Evolutionary conservation across 2,329 filamentous ascomycete species (phyloP).

Genomic region (Penicillium concentricum): DNA sequence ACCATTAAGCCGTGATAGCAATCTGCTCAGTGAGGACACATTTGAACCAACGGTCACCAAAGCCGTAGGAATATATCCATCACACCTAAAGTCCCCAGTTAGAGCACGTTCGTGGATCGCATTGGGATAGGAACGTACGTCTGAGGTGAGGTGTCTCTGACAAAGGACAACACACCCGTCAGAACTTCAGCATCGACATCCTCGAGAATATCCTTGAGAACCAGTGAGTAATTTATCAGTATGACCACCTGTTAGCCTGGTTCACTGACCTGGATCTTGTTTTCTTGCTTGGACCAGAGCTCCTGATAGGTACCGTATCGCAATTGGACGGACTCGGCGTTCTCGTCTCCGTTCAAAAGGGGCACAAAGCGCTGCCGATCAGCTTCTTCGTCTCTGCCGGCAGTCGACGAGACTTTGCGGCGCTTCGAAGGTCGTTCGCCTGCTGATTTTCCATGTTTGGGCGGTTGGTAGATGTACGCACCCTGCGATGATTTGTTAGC

Average conservation of each 20-base stretch:
- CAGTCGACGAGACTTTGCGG: constrained; percentile 52
- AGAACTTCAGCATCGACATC: constrained; percentile 43
- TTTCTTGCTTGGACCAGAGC: constrained; percentile 41
- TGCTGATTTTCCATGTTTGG: constrained; percentile 38
- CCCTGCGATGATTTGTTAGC: constrained; percentile 46
- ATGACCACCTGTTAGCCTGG: background rate
- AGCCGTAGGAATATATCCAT: constrained; percentile 43
- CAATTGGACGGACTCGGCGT: constrained; percentile 28
- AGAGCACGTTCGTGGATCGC: constrained; percentile 8
- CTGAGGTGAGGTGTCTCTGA: constrained; percentile 34
- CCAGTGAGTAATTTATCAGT: constrained; percentile 9
- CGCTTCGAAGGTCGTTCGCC: constrained; percentile 56
- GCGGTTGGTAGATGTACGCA: constrained; percentile 62
- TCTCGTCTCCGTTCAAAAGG: constrained; percentile 42
- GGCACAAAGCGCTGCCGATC: constrained; percentile 35
- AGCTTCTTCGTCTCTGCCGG: constrained; percentile 7
- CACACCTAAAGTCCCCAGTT: constrained; percentile 29
- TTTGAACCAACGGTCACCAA: constrained; percentile 46
- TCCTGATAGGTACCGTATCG: constrained; percentile 40
- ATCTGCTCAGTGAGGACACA: constrained; percentile 40
- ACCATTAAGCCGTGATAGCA: constrained; percentile 39
- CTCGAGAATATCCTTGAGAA: constrained; percentile 33
- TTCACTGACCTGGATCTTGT: constrained; percentile 38
- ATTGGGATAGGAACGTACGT: constrained; percentile 29
- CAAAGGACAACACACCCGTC: constrained; percentile 38